Percentiles rank a stretch among this genome's conserved stretches.
phyloP scores from a whole-genome alignment of 805 yeast genomes.

The Lipomyces orientalis region DNA sequence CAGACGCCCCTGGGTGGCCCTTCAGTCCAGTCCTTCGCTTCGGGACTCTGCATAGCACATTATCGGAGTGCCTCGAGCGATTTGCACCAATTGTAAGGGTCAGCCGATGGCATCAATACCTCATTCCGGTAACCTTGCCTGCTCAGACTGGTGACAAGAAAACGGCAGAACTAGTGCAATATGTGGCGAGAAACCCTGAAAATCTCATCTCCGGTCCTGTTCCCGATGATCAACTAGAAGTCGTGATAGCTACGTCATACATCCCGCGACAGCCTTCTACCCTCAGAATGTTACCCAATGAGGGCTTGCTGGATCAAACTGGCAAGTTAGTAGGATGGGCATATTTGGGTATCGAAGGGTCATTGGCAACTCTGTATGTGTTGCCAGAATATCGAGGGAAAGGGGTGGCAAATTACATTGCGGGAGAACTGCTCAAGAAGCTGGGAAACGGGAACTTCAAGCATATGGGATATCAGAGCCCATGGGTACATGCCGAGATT shows the following conservation, averaged over 20 bases:
- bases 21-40: neutral
- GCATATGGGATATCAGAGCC: neutral
- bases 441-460: neutral
- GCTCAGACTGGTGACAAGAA: neutral
- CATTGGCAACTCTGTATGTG: neutral
- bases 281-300: neutral
- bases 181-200: neutral
- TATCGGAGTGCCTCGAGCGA: neutral
- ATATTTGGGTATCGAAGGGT: neutral
- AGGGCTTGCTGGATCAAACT: neutral
- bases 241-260: neutral
- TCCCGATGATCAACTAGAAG: neutral
- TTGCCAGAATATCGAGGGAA: neutral
- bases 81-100: neutral
- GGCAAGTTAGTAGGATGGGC: neutral
- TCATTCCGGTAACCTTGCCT: neutral
- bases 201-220: neutral
- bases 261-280: neutral
- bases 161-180: neutral
- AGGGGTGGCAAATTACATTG: neutral
- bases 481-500: neutral
- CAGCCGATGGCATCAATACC: neutral
- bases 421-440: neutral
- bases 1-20: neutral
- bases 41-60: neutral